Evolutionary conservation across 2,329 filamentous ascomycete species (phyloP), one percentile per base, ranked within the genome.

Genomic region (Aspergillus sp.): DNA sequence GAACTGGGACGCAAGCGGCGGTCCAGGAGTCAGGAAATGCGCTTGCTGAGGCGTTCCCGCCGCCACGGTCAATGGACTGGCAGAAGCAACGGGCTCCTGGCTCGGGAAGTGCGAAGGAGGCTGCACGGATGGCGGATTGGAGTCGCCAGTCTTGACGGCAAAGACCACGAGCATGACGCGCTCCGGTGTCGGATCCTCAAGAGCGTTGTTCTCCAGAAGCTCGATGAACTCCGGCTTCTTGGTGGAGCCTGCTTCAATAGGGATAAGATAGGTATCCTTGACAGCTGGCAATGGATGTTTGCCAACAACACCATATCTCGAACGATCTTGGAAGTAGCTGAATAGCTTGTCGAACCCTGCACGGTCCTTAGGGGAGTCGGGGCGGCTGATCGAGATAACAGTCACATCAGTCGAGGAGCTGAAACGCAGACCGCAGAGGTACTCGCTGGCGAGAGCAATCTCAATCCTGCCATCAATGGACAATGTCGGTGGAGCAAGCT

Each of bases 241-340:
- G 36, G 78, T 79, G 25, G 86, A 82, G 25, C 91, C 92, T 5
- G 88, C 84, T 32, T 92, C 86, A 4, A 98, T 86, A 0, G 95
- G 94, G 9, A 97, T 89, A 32, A 98, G 85, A 74, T 98, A 98
- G 1, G 93, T 91, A 72, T 98, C 94, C 61, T 92, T 89, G 52
- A 97, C 90, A 62, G 92, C 89, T 19, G 87, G 85, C 30, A 88
- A 79, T 1, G 85, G 85, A 74, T 91, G 90, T 71, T 94, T 91
- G 13, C 89, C 89, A 6, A 97, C 84, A 1, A 98, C 94, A 19
- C 92, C 94, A 74, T 96, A 99, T 36, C 92, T 85, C 65, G 90
- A 86, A 71, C 94, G 91, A 54, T 84, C 84, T 45, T 87, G 82
- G 72, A 99, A 98, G 78, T 99, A 98, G 55, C 92, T 85, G 69